Evolutionary conservation across 176 grass and related monocot genomes (phyloP).

Genomic region (Neostapfia colusana): DNA sequence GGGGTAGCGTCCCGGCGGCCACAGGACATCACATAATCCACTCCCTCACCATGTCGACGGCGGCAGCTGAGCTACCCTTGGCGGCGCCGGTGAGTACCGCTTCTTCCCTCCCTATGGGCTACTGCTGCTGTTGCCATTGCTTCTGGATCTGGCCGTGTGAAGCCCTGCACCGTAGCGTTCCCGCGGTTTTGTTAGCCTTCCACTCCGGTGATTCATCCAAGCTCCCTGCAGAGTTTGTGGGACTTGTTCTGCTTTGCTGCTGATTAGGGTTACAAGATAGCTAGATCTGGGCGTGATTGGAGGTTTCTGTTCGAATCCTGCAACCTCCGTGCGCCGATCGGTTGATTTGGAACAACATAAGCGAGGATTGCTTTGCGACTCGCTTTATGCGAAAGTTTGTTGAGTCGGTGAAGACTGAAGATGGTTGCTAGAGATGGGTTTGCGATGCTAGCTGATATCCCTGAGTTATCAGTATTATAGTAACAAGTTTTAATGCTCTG

Average conservation of each 20-base stretch:
- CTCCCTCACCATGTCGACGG: neutral
- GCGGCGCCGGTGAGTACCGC: slow-evolving; percentile 33
- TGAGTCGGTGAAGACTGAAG: neutral
- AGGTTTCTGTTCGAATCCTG: neutral
- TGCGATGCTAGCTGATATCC: neutral
- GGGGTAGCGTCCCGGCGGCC: too few species aligned
- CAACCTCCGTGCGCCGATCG: neutral
- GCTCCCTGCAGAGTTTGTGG: neutral
- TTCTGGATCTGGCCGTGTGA: slow-evolving; percentile 52
- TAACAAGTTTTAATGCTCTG: neutral
- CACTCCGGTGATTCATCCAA: neutral
- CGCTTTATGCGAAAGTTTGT: neutral
- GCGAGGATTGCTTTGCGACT: too few species aligned
- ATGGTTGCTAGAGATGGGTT: neutral
- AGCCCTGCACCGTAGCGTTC: too few species aligned
- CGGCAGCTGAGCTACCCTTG: slow-evolving; percentile 27
- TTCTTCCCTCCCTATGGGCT: neutral
- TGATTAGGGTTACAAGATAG: slow-evolving; percentile 20
- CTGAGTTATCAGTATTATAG: neutral
- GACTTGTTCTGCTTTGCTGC: neutral
- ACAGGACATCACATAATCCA: too few species aligned
- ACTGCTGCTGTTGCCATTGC: too few species aligned
- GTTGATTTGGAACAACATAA: too few species aligned
- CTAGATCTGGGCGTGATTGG: neutral
- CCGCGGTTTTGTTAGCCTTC: neutral